A percentile compares a stretch with the other conserved stretches of the same genome.
Conservation (phyloP, 179 eudicot genomes). For the Gypsophila paniculata region DNA sequence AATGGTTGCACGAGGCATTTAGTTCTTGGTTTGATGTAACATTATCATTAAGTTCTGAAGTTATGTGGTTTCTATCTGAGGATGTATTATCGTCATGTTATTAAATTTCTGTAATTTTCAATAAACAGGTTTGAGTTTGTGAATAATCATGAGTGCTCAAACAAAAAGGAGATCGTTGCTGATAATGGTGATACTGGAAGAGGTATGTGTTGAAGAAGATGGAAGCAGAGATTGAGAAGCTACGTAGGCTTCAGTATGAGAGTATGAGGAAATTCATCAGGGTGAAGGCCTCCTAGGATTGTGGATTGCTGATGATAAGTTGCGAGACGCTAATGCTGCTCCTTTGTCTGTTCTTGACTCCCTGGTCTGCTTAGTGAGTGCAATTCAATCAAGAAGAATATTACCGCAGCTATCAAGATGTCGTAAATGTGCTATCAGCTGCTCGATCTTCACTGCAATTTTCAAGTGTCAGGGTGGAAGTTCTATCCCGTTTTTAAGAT, state of each 20-base stretch:
- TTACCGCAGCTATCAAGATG: constrained; percentile 74
- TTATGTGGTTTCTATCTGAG: too few relatives aligned
- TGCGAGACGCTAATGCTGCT: constrained; percentile 70
- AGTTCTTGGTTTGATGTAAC: neutral
- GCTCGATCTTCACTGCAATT: constrained; percentile 72
- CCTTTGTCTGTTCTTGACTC: constrained; percentile 33
- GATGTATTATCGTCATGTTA: too few relatives aligned
- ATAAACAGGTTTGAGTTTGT: constrained; percentile 19
- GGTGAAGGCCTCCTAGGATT: constrained; percentile 70
- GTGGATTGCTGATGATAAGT: constrained; percentile 58
- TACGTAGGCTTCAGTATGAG: constrained; percentile 80
- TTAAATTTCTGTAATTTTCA: too few relatives aligned
- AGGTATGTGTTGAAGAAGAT: constrained; percentile 68
- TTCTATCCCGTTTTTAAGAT: constrained; percentile 83
- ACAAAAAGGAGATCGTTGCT: constrained; percentile 30
- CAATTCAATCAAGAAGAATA: constrained; percentile 60
- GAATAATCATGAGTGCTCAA: constrained; percentile 31
- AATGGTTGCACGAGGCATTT: neutral
- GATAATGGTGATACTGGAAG: constrained; percentile 78
- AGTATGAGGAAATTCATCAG: constrained; percentile 77
- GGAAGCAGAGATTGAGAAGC: constrained; percentile 86
- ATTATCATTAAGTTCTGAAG: too few relatives aligned
- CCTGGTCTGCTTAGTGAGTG: constrained; percentile 64
- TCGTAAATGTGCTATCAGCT: constrained; percentile 58
- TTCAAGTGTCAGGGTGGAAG: constrained; percentile 58